Evolutionary conservation across 495 filamentous ascomycete species (phyloP).

Genomic region (Aspergillus funiculosus): DNA sequence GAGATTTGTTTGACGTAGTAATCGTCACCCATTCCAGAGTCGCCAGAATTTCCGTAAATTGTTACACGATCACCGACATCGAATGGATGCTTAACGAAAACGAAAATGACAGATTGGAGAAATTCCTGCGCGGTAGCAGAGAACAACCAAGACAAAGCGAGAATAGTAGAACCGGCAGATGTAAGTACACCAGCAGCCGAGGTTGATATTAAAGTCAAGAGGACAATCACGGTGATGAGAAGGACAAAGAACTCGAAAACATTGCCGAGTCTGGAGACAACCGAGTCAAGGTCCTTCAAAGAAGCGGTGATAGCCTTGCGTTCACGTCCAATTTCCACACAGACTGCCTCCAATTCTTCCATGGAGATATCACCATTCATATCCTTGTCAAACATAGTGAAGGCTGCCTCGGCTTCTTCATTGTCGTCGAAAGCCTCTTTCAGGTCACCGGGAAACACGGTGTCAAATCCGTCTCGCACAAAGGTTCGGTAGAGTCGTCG

Average conservation of each 20-base stretch:
- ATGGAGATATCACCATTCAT: constrained; percentile 96
- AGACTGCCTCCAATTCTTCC: constrained; percentile 89
- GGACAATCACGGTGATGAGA: constrained; percentile 73
- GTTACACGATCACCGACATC: constrained; percentile 93
- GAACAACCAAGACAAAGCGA: constrained; percentile 89
- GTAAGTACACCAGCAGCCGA: constrained; percentile 82
- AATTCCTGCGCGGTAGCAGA: constrained; percentile 92
- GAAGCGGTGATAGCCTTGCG: constrained; percentile 93
- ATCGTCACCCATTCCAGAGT: constrained; percentile 71
- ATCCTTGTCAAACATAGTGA: constrained; percentile 91
- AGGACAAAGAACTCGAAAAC: constrained; percentile 82
- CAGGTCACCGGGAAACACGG: constrained; percentile 69
- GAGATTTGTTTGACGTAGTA: constrained; percentile 96
- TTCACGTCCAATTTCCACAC: constrained; percentile 90
- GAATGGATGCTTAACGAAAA: constrained; percentile 97
- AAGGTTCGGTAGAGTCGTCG: constrained; percentile 91
- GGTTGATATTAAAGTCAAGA: constrained; percentile 82
- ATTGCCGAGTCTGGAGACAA: constrained; percentile 84
- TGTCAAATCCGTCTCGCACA: constrained; percentile 65
- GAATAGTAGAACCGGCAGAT: constrained; percentile 75
- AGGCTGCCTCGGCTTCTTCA: constrained; percentile 88
- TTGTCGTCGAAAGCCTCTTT: constrained; percentile 72
- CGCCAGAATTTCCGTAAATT: constrained; percentile 84
- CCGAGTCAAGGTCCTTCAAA: constrained; percentile 90
- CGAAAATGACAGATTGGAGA: constrained; percentile 84